These are phyloP conservation scores for Radiomyces spectabilis DNA, from an alignment of 192 early-diverging fungal species.

Conservation along the genomic window DNA sequence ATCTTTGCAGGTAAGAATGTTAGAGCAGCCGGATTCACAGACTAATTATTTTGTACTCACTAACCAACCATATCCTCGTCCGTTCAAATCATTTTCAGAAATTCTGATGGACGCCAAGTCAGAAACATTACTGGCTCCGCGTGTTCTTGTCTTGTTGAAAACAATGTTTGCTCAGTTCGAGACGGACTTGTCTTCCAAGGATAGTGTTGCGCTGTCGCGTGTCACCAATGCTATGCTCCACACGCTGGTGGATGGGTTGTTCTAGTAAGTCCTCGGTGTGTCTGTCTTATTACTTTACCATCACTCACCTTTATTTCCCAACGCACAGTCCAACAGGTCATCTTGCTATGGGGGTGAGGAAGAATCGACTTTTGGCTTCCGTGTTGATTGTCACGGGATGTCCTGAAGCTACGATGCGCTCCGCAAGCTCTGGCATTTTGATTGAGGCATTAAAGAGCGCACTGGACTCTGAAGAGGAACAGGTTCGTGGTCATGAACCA, in stretches of 20 bases:
- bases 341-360: constrained; percentile 5
- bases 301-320: no score
- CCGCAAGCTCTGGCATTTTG: constrained; percentile 1
- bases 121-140: constrained; percentile 34
- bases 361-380: constrained; percentile 18
- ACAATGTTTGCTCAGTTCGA: constrained; percentile 32
- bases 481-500: not conserved
- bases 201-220: constrained; percentile 11
- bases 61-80: no score
- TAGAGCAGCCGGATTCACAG: no score
- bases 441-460: constrained; percentile 10
- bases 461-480: not conserved
- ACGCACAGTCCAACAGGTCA: no score
- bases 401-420: constrained; percentile 17
- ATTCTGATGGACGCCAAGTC: constrained; percentile 35
- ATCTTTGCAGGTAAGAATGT: constrained; percentile 38
- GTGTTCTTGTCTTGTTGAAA: constrained; percentile 39
- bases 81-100: no score
- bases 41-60: no score
- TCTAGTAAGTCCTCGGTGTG: constrained; percentile 14
- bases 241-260: constrained; percentile 14
- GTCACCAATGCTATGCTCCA: constrained; percentile 18
- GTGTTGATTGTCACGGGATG: constrained; percentile 25
- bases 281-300: not conserved
- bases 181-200: constrained; percentile 5